Evolutionary conservation across 306 rosid species (phyloP).

Genomic region (peach (Prunus persica)): Prunus_persica_NCBIv2 NC_034010.1:25746001-25746500

Average conservation of each 20-base stretch:
- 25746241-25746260: slow-evolving; percentile 74
- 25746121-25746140: not conserved
- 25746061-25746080: not conserved
- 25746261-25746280: slow-evolving; percentile 84
- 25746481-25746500: slow-evolving; percentile 58
- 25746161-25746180: not conserved
- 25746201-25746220: slow-evolving; percentile 45
- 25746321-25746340: slow-evolving; percentile 62
- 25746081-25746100: not conserved
- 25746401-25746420: slow-evolving; percentile 47
- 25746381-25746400: slow-evolving; percentile 40
- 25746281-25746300: slow-evolving; percentile 83
- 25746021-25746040: not conserved
- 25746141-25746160: not conserved
- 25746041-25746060: not conserved
- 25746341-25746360: slow-evolving; percentile 86
- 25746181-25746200: not conserved
- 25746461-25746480: slow-evolving; percentile 56
- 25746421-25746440: slow-evolving; percentile 80
- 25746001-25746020: too few species aligned
- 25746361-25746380: slow-evolving; percentile 61
- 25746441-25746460: slow-evolving; percentile 86
- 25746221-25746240: slow-evolving; percentile 61
- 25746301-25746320: slow-evolving; percentile 78
- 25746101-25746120: not conserved